Conservation (phyloP, 176 grass and related monocot species). For the Phyllostachys edulis region DNA sequence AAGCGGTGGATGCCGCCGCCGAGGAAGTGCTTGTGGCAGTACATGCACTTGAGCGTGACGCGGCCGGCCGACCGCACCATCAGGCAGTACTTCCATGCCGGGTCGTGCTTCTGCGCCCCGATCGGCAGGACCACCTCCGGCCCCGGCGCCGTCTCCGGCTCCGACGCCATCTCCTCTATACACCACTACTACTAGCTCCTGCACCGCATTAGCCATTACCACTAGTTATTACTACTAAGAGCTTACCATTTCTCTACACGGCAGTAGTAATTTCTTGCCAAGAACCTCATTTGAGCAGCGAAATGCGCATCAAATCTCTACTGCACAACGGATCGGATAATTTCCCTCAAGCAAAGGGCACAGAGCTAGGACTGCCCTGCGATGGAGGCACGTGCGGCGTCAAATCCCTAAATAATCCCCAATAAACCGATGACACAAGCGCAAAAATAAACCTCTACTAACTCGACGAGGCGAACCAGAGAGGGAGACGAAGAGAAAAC, state of each 20-base stretch:
- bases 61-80: constrained; percentile 70
- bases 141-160: constrained; percentile 23
- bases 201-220: not conserved
- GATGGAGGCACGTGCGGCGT: not conserved
- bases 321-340: not conserved
- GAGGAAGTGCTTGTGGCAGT: constrained; percentile 86
- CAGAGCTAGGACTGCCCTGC: not conserved
- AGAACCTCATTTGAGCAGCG: not conserved
- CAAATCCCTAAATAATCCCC: not conserved
- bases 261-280: not conserved
- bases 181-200: not conserved
- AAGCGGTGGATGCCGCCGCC: constrained; percentile 96
- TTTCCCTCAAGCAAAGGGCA: not conserved
- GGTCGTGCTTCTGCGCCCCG: constrained; percentile 87
- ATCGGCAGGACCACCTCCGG: constrained; percentile 63
- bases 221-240: not conserved
- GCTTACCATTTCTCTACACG: not conserved
- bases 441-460: constrained; percentile 2
- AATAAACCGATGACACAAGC: not conserved
- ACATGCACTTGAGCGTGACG: constrained; percentile 70
- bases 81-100: constrained; percentile 89
- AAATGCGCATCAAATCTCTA: not conserved
- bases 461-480: not conserved
- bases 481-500: not conserved
- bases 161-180: not conserved